phyloP scores from a whole-genome alignment of 1,139 yeast species.

The Kurtzmaniella natalensis region DNA sequence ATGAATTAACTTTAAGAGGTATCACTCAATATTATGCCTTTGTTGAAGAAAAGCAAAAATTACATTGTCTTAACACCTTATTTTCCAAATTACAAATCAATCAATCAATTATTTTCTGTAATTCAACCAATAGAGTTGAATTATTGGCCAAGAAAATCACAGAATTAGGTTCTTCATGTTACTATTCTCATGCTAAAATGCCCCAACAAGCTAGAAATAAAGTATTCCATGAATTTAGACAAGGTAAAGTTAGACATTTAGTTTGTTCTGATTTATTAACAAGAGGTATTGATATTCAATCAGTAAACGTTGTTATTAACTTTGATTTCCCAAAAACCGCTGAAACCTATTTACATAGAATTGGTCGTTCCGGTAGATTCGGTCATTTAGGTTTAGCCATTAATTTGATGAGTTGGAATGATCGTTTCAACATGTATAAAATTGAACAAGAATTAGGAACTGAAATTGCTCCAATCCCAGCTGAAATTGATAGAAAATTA shows the following conservation, averaged over 20 bases:
- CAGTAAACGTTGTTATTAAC: slow-evolving; percentile 95
- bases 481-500: slow-evolving; percentile 77
- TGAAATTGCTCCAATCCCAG: slow-evolving; percentile 94
- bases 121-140: slow-evolving; percentile 94
- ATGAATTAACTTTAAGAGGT: slow-evolving; percentile 92
- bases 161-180: slow-evolving; percentile 94
- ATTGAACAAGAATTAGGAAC: slow-evolving; percentile 98
- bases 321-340: slow-evolving; percentile 98
- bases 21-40: slow-evolving; percentile 96
- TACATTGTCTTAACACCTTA: slow-evolving; percentile 91
- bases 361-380: slow-evolving; percentile 98
- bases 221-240: slow-evolving; percentile 98
- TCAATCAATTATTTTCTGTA: slow-evolving; percentile 94
- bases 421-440: slow-evolving; percentile 86
- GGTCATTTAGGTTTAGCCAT: slow-evolving; percentile 98
- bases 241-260: slow-evolving; percentile 94
- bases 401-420: slow-evolving; percentile 95
- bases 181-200: slow-evolving; percentile 96
- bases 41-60: slow-evolving; percentile 93
- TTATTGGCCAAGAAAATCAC: slow-evolving; percentile 92
- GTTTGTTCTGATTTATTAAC: slow-evolving; percentile 96
- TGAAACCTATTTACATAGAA: slow-evolving; percentile 95
- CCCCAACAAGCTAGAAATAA: slow-evolving; percentile 96
- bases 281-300: slow-evolving; percentile 98
- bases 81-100: slow-evolving; percentile 92